phyloP scores from a whole-genome alignment of 352 stramenopile species.

The Plasmopara muralis region DNA sequence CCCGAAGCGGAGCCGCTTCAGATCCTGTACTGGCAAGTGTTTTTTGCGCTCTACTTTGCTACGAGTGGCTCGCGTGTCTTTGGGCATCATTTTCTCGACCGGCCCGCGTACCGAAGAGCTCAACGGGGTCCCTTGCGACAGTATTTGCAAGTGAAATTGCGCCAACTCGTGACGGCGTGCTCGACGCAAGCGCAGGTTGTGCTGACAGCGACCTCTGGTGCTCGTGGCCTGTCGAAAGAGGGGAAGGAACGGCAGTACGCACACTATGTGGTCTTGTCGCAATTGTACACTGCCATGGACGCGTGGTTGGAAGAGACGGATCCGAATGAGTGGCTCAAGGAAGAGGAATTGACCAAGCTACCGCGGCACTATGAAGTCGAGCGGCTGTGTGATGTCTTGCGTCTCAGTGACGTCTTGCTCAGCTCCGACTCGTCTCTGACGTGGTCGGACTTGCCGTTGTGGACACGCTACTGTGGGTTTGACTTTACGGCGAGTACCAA shows the following conservation, averaged over 20 bases:
- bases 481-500: constrained; percentile 31
- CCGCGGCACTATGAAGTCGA: constrained; percentile 72
- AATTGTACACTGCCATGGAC: constrained; percentile 80
- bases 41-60: constrained; percentile 70
- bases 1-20: constrained; percentile 42
- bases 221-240: constrained; percentile 11
- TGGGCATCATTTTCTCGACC: constrained; percentile 58
- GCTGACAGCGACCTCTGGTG: constrained; percentile 33
- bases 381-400: constrained; percentile 58
- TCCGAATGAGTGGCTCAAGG: constrained; percentile 71
- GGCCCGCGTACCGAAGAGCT: constrained; percentile 20
- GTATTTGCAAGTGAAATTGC: constrained; percentile 48
- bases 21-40: constrained; percentile 64
- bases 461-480: constrained; percentile 62
- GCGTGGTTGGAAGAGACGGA: constrained; percentile 79
- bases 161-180: constrained; percentile 50
- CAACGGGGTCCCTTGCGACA: constrained; percentile 45
- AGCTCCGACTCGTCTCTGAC: constrained; percentile 26
- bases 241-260: constrained; percentile 47
- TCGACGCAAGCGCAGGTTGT: constrained; percentile 59
- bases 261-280: constrained; percentile 48
- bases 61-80: constrained; percentile 42
- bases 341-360: constrained; percentile 60
- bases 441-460: constrained; percentile 55
- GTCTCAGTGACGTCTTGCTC: constrained; percentile 58